Conservation (phyloP, 2,329 filamentous ascomycete species). For the Trichophyton benhamiae region DNA sequence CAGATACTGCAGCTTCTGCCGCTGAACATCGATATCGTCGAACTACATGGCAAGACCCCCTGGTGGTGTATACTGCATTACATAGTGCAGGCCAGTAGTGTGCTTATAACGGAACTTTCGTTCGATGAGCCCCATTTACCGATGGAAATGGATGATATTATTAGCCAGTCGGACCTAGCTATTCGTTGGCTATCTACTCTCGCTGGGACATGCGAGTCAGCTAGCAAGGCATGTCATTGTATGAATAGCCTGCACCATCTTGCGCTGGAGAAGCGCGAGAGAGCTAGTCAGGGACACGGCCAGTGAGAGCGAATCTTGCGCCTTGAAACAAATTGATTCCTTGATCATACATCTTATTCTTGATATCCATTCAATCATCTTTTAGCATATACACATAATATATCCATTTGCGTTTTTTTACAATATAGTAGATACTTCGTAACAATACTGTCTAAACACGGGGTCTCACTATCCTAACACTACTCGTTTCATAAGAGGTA, state of each 20-base stretch:
- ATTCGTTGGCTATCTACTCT: slow-evolving; percentile 25
- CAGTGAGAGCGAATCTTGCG: not conserved
- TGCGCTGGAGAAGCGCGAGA: not conserved
- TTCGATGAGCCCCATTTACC: slow-evolving; percentile 19
- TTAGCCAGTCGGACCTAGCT: slow-evolving; percentile 22
- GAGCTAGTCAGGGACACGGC: not conserved
- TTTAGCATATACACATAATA: not conserved
- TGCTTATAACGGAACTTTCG: slow-evolving; percentile 28
- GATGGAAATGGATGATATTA: slow-evolving; percentile 17
- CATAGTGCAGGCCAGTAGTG: slow-evolving; percentile 27
- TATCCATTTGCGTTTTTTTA: too few species aligned
- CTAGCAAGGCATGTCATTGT: slow-evolving; percentile 19
- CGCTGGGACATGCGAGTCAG: slow-evolving; percentile 20
- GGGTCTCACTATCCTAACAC: not conserved
- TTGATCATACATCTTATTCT: not conserved
- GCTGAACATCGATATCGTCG: slow-evolving; percentile 17
- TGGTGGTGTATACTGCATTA: slow-evolving; percentile 33
- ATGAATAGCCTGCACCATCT: slow-evolving; percentile 1
- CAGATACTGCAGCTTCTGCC: slow-evolving; percentile 24
- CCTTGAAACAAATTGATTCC: not conserved
- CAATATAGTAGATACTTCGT: not conserved
- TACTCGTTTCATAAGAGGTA: not conserved
- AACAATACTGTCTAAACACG: not conserved
- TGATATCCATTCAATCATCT: not conserved
- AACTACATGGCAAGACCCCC: slow-evolving; percentile 23